These are phyloP conservation scores for Diaporthe sp. DNA, from an alignment of 2,329 filamentous ascomycete genomes.

Conservation along the genomic window DNA sequence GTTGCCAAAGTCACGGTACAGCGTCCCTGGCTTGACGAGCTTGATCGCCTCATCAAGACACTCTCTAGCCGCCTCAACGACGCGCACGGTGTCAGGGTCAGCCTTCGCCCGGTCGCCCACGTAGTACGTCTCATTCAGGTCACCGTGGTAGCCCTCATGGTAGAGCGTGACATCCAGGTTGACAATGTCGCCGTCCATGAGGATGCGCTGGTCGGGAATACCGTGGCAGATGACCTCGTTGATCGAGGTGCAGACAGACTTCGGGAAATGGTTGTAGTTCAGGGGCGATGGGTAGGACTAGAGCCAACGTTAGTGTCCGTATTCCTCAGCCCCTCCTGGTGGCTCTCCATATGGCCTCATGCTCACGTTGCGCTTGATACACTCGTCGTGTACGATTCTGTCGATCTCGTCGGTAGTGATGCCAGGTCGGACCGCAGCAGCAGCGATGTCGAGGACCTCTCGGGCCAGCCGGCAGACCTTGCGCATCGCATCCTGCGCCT, in stretches of 20 bases:
- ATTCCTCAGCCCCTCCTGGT: slow-evolving; percentile 65
- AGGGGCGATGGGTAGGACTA: slow-evolving; percentile 95
- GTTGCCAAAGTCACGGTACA: slow-evolving; percentile 94
- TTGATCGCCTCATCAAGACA: slow-evolving; percentile 93
- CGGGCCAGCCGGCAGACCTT: slow-evolving; percentile 79
- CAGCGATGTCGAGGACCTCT: slow-evolving; percentile 82
- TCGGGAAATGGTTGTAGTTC: slow-evolving; percentile 97
- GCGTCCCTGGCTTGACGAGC: slow-evolving; percentile 90
- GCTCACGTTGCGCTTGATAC: slow-evolving; percentile 79
- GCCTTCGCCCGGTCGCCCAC: slow-evolving; percentile 89
- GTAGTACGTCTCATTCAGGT: slow-evolving; percentile 99
- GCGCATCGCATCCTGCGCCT: slow-evolving; percentile 79
- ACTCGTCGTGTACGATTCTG: slow-evolving; percentile 82
- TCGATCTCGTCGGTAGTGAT: slow-evolving; percentile 84
- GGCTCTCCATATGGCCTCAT: neutral
- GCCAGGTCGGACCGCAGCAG: slow-evolving; percentile 76
- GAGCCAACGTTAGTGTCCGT: slow-evolving; percentile 6
- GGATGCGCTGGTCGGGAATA: slow-evolving; percentile 89
- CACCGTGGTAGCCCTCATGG: slow-evolving; percentile 94
- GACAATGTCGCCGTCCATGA: slow-evolving; percentile 94
- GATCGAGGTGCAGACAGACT: slow-evolving; percentile 95
- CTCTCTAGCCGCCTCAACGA: slow-evolving; percentile 91
- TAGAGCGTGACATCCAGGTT: slow-evolving; percentile 98
- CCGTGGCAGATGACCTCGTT: slow-evolving; percentile 99
- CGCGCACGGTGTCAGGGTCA: slow-evolving; percentile 88